Percentiles rank a stretch among this genome's conserved stretches.
These are phyloP conservation scores for Zymoseptoria tritici DNA, from an alignment of 2,329 filamentous ascomycete species.

Conservation along the genomic window DNA sequence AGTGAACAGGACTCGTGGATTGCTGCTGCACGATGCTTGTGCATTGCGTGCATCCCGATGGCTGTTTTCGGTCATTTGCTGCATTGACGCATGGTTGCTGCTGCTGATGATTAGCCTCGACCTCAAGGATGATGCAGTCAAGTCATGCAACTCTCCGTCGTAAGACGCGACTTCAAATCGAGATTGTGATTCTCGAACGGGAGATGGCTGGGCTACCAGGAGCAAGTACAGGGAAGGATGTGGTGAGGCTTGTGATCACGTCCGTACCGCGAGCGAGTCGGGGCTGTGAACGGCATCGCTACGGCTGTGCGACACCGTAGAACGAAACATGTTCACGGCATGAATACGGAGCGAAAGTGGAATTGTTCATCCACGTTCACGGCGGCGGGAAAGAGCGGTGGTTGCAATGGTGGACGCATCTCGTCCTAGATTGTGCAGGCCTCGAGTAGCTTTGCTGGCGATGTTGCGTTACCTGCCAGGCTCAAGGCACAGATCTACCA, in stretches of 20 bases:
- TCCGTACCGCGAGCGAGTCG: background rate
- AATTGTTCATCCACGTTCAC: background rate
- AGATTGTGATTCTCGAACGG: background rate
- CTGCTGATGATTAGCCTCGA: background rate
- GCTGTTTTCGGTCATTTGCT: background rate
- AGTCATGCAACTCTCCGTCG: background rate
- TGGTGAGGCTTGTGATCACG: background rate
- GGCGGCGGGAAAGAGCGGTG: background rate
- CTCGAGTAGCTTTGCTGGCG: too few relatives aligned
- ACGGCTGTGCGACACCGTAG: background rate
- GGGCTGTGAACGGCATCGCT: background rate
- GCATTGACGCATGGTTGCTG: background rate
- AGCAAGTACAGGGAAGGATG: background rate
- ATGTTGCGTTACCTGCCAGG: too few relatives aligned
- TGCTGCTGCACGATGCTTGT: background rate
- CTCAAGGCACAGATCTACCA: too few relatives aligned
- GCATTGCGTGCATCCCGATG: background rate
- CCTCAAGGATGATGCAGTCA: background rate
- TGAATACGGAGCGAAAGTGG: background rate
- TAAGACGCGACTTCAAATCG: background rate
- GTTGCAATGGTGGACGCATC: background rate
- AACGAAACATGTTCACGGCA: background rate
- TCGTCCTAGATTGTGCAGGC: background rate
- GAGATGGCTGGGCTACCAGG: background rate
- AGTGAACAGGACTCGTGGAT: background rate